Base-by-base conservation (phyloP, 345 rosid genomes). In the Cardamine chenopodiifolia region DNA sequence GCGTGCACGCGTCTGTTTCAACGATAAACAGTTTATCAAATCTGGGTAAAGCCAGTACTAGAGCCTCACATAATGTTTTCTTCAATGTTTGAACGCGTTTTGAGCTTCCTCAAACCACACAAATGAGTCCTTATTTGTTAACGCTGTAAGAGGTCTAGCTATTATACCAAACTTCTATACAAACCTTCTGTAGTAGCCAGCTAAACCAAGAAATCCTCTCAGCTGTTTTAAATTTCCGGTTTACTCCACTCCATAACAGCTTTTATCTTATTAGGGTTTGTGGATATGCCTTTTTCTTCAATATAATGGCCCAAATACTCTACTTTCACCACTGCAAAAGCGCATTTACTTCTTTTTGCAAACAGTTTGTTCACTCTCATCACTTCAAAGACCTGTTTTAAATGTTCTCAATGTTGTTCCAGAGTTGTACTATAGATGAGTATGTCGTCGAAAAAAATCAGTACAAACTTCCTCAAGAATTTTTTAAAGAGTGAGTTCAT, bases 331-430 rank as follows among this genome's bases (percentile, higher is more conserved):
- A n/a, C 3, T 0, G 18, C 4, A 53, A 53, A 53, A 0, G 2
- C 18, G 25, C 34, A 53, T 3, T 53, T 53, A 0, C 18, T 23
- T 12, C 18, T 2, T 0, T 25, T 23, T 0, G 57, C 17, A 23
- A 5, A 53, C 0, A 53, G 1, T 0, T 5, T 12, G 2, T 53
- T 53, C 1, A 6, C 0, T 0, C 10, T 12, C 58, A 53, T 53
- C 0, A 23, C 0, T 14, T 25, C 32, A 2, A 53, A 14, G 0
- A 23, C 15, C 0, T 1, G 0, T 0, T 1, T 0, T 1, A 53
- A 2, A 1, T 53, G 32, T 0, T 5, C 3, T 0, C 2, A 0
- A 8, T 34, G 37, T 8, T 34, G 11, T 2, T 8, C 11, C 10
- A 34, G 0, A 1, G 37, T 0, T 8, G 37, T 1, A 3, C 37